Conservation (phyloP, 2,329 filamentous ascomycete species). For the Graphilbum sp. region DNA sequence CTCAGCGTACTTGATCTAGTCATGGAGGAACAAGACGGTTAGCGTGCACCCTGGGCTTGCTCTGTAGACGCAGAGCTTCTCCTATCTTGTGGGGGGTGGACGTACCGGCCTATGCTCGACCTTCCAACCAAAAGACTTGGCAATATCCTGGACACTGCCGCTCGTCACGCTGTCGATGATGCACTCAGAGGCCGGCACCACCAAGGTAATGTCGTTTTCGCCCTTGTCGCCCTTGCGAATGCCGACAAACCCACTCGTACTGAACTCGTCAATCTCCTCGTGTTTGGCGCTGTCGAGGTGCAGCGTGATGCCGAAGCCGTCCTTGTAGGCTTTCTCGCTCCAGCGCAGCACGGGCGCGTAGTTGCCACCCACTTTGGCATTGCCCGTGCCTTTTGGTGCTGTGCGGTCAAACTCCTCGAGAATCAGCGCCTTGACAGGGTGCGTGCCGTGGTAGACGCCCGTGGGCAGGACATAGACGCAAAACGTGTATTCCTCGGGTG, state of each 20-base stretch:
- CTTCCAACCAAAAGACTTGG: constrained; percentile 62
- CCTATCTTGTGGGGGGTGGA: too few species aligned
- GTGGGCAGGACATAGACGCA: constrained; percentile 81
- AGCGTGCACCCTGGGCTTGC: too few species aligned
- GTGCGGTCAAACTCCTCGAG: constrained; percentile 88
- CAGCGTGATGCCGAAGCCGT: constrained; percentile 86
- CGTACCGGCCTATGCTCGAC: constrained; percentile 58
- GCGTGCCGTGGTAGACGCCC: constrained; percentile 81
- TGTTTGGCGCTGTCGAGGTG: constrained; percentile 77
- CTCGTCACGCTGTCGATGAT: constrained; percentile 81
- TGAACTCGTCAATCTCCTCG: constrained; percentile 88
- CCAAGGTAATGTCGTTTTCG: constrained; percentile 45
- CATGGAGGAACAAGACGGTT: too few species aligned
- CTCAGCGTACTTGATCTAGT: constrained; percentile 46
- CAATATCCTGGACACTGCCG: constrained; percentile 63
- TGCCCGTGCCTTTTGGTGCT: constrained; percentile 79
- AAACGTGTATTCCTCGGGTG: constrained; percentile 86
- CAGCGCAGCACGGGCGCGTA: constrained; percentile 84
- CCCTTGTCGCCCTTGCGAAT: constrained; percentile 41
- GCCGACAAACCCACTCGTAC: constrained; percentile 84
- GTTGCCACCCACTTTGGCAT: constrained; percentile 90
- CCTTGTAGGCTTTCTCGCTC: constrained; percentile 62
- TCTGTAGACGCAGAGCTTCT: too few species aligned
- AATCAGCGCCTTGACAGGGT: constrained; percentile 75
- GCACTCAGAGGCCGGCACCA: constrained; percentile 74